These are phyloP conservation scores for Chytridium lagenaria DNA, from an alignment of 371 early-diverging fungal genomes.

Conservation along the genomic window DNA sequence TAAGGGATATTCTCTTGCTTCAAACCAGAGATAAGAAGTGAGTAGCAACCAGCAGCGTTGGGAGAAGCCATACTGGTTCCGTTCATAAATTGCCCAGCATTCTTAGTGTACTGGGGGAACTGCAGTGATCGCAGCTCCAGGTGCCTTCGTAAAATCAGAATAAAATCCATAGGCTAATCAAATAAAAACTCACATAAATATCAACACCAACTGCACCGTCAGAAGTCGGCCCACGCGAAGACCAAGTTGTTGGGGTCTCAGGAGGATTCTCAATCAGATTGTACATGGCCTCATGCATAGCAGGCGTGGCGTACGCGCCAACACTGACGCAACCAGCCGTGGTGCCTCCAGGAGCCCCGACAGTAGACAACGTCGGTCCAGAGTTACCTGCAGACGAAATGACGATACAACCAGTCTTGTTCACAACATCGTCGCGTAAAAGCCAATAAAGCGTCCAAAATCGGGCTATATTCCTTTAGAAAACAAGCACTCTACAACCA, in stretches of 20 bases:
- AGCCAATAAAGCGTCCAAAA: conserved; percentile 79
- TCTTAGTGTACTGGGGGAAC: conserved; percentile 87
- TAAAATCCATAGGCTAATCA: not conserved
- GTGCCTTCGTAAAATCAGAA: conserved; percentile 49
- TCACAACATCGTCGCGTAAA: conserved; percentile 80
- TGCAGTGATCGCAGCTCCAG: conserved; percentile 89
- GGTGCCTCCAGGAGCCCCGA: conserved; percentile 77
- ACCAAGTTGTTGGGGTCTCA: conserved; percentile 89
- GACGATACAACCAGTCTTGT: conserved; percentile 83
- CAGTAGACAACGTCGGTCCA: conserved; percentile 87
- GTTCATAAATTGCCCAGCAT: conserved; percentile 82
- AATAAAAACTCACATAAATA: conserved; percentile 65
- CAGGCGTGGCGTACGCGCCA: conserved; percentile 88
- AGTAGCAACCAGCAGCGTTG: conserved; percentile 63
- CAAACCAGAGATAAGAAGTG: conserved; percentile 67
- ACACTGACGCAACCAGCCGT: conserved; percentile 79
- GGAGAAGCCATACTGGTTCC: conserved; percentile 88
- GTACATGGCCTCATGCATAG: conserved; percentile 90
- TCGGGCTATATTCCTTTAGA: conserved; percentile 30
- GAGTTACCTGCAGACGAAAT: conserved; percentile 91
- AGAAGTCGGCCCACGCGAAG: conserved; percentile 84
- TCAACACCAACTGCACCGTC: conserved; percentile 77
- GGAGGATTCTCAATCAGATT: conserved; percentile 75
- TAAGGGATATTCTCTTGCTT: conserved; percentile 70
- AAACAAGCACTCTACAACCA: not conserved